Evolutionary conservation across 768 basidiomycete genomes (phyloP).

Genomic region (Suillus alpinus): DNA sequence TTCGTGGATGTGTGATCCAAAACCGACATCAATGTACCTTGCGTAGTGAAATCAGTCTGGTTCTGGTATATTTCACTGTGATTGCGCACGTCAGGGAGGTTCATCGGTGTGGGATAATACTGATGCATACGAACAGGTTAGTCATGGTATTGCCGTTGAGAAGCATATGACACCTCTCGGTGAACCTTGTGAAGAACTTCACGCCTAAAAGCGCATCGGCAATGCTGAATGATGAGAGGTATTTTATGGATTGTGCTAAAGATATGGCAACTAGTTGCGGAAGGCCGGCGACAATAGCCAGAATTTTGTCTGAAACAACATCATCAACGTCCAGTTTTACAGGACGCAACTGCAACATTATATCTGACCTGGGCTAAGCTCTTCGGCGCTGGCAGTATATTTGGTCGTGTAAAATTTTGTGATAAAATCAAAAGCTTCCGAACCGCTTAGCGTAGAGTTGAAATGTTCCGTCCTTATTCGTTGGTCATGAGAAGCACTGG

Average conservation of each 20-base stretch:
- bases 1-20: conserved; percentile 85
- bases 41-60: conserved; percentile 71
- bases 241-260: conserved; percentile 67
- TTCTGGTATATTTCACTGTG: conserved; percentile 86
- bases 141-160: conserved; percentile 84
- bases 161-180: conserved; percentile 79
- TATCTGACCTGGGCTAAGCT: conserved; percentile 42
- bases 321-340: neutral
- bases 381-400: conserved; percentile 40
- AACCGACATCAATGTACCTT: conserved; percentile 80
- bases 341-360: conserved; percentile 13
- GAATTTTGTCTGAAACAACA: conserved; percentile 47
- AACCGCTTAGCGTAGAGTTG: conserved; percentile 51
- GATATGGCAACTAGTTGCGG: conserved; percentile 70
- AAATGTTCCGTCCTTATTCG: conserved; percentile 66
- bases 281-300: conserved; percentile 62
- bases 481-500: conserved; percentile 31
- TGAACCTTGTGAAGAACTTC: conserved; percentile 75
- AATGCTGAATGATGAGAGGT: conserved; percentile 72
- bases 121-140: conserved; percentile 52
- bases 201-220: conserved; percentile 77
- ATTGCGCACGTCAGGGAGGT: neutral
- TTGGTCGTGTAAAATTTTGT: conserved; percentile 65
- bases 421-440: conserved; percentile 66
- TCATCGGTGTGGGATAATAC: neutral